These are phyloP conservation scores for Aspergillus melleus DNA, from an alignment of 2,329 filamentous ascomycete species.

Conservation along the genomic window DNA sequence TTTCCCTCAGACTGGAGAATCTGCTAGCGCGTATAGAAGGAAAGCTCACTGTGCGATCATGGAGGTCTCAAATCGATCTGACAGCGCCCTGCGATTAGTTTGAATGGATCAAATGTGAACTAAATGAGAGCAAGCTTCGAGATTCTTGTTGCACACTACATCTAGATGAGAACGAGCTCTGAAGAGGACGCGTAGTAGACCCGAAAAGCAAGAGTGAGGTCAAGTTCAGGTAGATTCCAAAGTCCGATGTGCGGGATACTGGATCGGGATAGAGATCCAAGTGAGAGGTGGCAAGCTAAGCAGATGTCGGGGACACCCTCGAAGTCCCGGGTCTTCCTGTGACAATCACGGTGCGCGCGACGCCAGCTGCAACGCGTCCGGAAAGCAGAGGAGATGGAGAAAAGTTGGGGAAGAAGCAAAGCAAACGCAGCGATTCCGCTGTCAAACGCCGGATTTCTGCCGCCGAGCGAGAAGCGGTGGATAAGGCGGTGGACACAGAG, in stretches of 20 bases:
- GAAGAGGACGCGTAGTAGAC: not conserved
- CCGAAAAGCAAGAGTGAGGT: not conserved
- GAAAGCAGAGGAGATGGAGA: not conserved
- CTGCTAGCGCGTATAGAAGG: not conserved
- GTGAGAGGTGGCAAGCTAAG: not conserved
- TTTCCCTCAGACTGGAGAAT: not conserved
- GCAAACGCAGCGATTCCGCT: not conserved
- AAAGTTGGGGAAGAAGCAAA: not conserved
- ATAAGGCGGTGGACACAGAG: conserved; percentile 4
- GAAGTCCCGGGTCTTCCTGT: not conserved
- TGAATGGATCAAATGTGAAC: not conserved
- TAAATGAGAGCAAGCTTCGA: not conserved
- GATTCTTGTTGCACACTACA: not conserved
- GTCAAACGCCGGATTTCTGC: conserved; percentile 10
- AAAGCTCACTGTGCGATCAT: not conserved
- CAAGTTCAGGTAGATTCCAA: not conserved
- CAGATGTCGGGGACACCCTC: not conserved
- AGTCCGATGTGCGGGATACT: not conserved
- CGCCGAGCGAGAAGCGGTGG: conserved; percentile 1
- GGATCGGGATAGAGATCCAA: not conserved
- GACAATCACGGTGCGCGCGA: too few species aligned
- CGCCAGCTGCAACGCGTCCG: too few species aligned
- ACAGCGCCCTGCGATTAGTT: not conserved
- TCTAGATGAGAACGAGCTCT: not conserved
- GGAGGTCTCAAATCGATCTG: not conserved